These are phyloP conservation scores for Tylopilus sp. DNA, from an alignment of 768 basidiomycete genomes.

Conservation along the genomic window DNA sequence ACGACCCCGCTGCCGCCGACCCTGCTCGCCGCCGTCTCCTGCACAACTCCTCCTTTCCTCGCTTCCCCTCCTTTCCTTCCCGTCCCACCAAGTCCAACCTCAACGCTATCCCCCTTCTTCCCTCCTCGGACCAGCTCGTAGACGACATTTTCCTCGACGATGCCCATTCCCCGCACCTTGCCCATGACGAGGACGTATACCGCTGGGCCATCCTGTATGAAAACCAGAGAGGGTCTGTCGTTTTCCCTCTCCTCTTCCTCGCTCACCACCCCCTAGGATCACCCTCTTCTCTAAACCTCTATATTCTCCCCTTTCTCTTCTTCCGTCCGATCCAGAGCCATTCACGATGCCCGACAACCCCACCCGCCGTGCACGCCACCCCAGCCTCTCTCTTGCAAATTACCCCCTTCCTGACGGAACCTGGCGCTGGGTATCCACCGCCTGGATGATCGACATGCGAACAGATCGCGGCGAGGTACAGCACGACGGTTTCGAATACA, in stretches of 20 bases:
- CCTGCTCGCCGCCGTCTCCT: conserved; percentile 46
- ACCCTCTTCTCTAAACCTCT: conserved; percentile 70
- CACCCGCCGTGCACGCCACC: conserved; percentile 42
- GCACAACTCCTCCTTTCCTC: conserved; percentile 33
- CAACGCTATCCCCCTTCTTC: neutral
- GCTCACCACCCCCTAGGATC: conserved; percentile 36
- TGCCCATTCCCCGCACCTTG: conserved; percentile 18
- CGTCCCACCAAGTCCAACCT: conserved; percentile 2
- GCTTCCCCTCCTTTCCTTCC: conserved; percentile 33
- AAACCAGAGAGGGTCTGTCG: conserved; percentile 73
- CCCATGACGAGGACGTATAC: conserved; percentile 49
- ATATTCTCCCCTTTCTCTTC: conserved; percentile 66
- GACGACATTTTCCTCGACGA: conserved; percentile 34
- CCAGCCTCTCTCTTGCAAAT: conserved; percentile 52
- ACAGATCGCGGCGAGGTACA: conserved; percentile 70
- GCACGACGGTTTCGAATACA: conserved; percentile 84
- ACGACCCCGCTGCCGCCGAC: conserved; percentile 42
- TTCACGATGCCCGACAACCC: conserved; percentile 58
- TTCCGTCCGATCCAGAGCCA: conserved; percentile 69
- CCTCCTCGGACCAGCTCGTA: neutral
- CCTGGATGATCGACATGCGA: conserved; percentile 90
- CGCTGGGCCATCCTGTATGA: conserved; percentile 80
- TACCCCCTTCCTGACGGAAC: conserved; percentile 78
- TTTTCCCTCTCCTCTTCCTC: neutral
- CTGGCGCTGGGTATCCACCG: conserved; percentile 77